phyloP scores from a whole-genome alignment of 2,329 filamentous ascomycete genomes.

The Pseudopyrenochaeta lycopersici region DNA sequence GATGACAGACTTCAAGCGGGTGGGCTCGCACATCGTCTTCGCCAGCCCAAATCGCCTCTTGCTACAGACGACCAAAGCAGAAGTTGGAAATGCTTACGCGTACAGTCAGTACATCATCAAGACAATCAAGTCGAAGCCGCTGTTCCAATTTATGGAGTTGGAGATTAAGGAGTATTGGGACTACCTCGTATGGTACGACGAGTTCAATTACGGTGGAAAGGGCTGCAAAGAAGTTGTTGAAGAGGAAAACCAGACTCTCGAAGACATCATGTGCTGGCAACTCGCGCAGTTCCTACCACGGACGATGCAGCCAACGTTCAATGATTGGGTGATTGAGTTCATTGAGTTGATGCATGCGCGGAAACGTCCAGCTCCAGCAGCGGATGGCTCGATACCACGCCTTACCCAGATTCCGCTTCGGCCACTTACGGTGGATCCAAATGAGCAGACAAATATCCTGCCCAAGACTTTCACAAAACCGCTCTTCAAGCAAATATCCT shows the following conservation, averaged over 20 bases:
- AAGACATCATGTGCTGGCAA: slow-evolving; percentile 99
- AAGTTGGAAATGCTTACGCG: slow-evolving; percentile 95
- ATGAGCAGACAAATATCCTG: slow-evolving; percentile 72
- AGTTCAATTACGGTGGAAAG: slow-evolving; percentile 98
- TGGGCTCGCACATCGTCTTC: slow-evolving; percentile 95
- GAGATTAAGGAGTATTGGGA: slow-evolving; percentile 99
- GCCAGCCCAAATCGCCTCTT: slow-evolving; percentile 89
- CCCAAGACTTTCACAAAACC: slow-evolving; percentile 88
- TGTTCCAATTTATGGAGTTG: slow-evolving; percentile 97
- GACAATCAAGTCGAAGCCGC: slow-evolving; percentile 91
- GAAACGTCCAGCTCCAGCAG: slow-evolving; percentile 69
- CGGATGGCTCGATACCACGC: slow-evolving; percentile 60
- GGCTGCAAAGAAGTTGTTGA: slow-evolving; percentile 83
- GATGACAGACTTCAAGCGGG: slow-evolving; percentile 94
- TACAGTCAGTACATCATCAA: slow-evolving; percentile 98
- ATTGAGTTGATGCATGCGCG: slow-evolving; percentile 91
- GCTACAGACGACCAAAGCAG: slow-evolving; percentile 93
- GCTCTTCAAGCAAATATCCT: slow-evolving; percentile 85
- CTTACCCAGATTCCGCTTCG: slow-evolving; percentile 69
- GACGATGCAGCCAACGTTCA: slow-evolving; percentile 83
- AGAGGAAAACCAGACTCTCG: slow-evolving; percentile 78
- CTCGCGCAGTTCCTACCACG: slow-evolving; percentile 86
- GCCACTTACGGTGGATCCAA: slow-evolving; percentile 62
- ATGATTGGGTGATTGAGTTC: slow-evolving; percentile 94
- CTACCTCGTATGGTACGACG: slow-evolving; percentile 98